phyloP scores from a whole-genome alignment of 768 basidiomycete species.

The Auriscalpium microsporum region DNA sequence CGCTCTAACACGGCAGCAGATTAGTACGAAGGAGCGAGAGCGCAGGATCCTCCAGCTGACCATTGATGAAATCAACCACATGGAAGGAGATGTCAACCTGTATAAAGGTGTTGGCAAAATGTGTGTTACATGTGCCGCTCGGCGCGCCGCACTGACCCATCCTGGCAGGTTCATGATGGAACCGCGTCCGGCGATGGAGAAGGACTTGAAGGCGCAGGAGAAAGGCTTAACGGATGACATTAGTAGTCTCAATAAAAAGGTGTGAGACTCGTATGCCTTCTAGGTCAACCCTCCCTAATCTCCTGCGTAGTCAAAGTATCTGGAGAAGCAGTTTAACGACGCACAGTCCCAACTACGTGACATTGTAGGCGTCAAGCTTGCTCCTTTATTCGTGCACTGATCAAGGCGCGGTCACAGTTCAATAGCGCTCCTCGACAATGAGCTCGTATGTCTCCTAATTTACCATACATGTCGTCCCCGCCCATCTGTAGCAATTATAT shows the following conservation, averaged over 20 bases:
- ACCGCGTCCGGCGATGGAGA: slow-evolving; percentile 72
- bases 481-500: not conserved
- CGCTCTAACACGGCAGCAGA: slow-evolving; percentile 66
- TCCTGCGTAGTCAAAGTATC: slow-evolving; percentile 62
- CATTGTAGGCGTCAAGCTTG: slow-evolving; percentile 40
- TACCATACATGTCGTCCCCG: not conserved
- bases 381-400: not conserved
- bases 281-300: not conserved
- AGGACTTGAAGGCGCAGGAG: slow-evolving; percentile 65
- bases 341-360: slow-evolving; percentile 81
- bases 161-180: slow-evolving; percentile 79
- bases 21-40: slow-evolving; percentile 76
- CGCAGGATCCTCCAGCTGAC: slow-evolving; percentile 85
- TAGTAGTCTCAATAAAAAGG: slow-evolving; percentile 77
- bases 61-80: slow-evolving; percentile 66
- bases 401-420: slow-evolving; percentile 32
- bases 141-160: slow-evolving; percentile 1
- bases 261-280: slow-evolving; percentile 19
- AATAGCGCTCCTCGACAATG: slow-evolving; percentile 35
- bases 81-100: slow-evolving; percentile 68
- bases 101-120: slow-evolving; percentile 97
- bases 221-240: slow-evolving; percentile 83
- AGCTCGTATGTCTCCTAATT: not conserved
- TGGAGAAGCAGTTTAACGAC: slow-evolving; percentile 90
- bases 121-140: slow-evolving; percentile 30